These are phyloP conservation scores for Podaxis rugospora DNA, from an alignment of 768 basidiomycete genomes.

Conservation along the genomic window DNA sequence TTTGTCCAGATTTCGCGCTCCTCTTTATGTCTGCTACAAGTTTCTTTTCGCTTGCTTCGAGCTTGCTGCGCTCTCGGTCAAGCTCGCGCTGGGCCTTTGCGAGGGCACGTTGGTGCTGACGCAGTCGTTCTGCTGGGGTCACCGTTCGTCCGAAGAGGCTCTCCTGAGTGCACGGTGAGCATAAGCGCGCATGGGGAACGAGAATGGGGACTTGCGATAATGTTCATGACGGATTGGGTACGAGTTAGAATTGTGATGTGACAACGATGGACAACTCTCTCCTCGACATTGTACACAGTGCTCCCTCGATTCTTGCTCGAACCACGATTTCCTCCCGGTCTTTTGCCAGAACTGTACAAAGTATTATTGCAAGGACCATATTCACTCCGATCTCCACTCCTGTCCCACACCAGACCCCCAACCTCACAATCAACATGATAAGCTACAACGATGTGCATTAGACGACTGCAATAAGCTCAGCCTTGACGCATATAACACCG, in stretches of 20 bases:
- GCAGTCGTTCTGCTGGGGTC: slow-evolving; percentile 93
- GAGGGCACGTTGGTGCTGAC: slow-evolving; percentile 94
- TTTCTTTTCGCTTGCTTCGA: slow-evolving; percentile 97
- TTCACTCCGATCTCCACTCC: slow-evolving; percentile 52
- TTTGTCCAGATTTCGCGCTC: slow-evolving; percentile 91
- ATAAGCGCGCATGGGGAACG: neutral
- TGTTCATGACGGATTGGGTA: slow-evolving; percentile 56
- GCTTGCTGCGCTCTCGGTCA: slow-evolving; percentile 90
- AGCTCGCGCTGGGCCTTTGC: slow-evolving; percentile 98
- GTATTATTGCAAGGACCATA: slow-evolving; percentile 63
- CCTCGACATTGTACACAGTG: slow-evolving; percentile 58
- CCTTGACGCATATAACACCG: slow-evolving; percentile 35
- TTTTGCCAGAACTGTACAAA: slow-evolving; percentile 50
- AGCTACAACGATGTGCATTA: slow-evolving; percentile 46
- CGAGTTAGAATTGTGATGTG: slow-evolving; percentile 11
- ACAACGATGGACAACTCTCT: slow-evolving; percentile 24
- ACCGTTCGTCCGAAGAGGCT: slow-evolving; percentile 91
- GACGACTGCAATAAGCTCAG: slow-evolving; percentile 50
- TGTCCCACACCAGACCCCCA: slow-evolving; percentile 33
- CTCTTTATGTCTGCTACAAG: slow-evolving; percentile 94
- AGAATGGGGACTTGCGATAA: slow-evolving; percentile 50
- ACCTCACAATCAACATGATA: slow-evolving; percentile 7
- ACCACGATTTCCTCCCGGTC: slow-evolving; percentile 76
- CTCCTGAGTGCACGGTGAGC: slow-evolving; percentile 52
- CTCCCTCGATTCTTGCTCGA: slow-evolving; percentile 50